Evolutionary conservation across 2,329 filamentous ascomycete genomes (phyloP).

Genomic region (Boeremia lycopersici): DNA sequence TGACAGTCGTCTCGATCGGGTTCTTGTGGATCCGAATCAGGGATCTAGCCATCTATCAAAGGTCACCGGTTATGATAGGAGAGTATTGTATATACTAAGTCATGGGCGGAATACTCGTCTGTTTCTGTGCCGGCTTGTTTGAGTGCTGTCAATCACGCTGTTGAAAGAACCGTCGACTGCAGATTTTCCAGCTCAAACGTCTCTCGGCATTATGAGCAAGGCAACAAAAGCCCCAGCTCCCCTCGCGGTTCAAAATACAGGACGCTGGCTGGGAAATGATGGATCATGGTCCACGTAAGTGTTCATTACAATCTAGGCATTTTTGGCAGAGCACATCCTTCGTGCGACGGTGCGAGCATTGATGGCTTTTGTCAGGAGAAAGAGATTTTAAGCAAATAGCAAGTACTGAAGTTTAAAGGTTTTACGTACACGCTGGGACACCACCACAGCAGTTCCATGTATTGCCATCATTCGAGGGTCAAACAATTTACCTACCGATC

Average conservation of each 20-base stretch:
- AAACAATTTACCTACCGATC: background rate
- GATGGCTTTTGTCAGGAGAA: too few species aligned
- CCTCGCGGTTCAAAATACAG: background rate
- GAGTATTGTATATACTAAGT: background rate
- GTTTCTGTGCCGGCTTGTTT: too few species aligned
- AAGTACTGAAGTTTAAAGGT: background rate
- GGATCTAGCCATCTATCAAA: background rate
- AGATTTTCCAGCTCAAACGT: background rate
- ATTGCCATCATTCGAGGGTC: background rate
- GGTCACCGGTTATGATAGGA: background rate
- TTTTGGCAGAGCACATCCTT: background rate
- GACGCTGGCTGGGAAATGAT: background rate
- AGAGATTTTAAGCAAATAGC: background rate
- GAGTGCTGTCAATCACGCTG: background rate
- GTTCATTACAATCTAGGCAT: too few species aligned
- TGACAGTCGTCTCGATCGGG: background rate
- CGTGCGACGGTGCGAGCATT: too few species aligned
- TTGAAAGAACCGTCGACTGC: background rate
- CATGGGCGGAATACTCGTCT: background rate
- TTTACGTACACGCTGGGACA: background rate
- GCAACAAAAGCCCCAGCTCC: background rate
- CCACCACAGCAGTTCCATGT: background rate
- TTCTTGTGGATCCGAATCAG: background rate
- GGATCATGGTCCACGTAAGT: conserved; percentile 1
- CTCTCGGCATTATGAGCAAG: background rate